Evolutionary conservation across 140 eudicot species (phyloP), one percentile per base, ranked within the genome.

Genomic region (Senecio squalidus): DNA sequence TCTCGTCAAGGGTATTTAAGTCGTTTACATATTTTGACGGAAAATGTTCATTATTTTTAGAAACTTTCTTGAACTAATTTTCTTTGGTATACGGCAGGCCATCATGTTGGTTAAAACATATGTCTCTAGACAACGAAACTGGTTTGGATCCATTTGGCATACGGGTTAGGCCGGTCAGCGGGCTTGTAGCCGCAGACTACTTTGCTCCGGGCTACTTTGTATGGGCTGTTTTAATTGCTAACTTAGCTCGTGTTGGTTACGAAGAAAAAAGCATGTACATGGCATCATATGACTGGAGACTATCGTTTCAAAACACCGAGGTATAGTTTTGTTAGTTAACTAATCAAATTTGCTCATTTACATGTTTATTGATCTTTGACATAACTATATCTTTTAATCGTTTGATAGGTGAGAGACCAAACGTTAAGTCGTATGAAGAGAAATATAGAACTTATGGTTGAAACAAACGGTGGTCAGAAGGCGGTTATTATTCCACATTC

Each of bases 281-380:
- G 98, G 98, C 98, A 61, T 61, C 96, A 55, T 92, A 92, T 65
- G 98, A 91, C 67, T 91, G 98, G 96, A 80, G 98, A 56, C 77
- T 91, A 31, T 78, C 98, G 8, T 91, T 86, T 74, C 98, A 91
- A 40, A 91, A 87, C 79, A 91, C 98, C 0, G 96, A 92, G 91
- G 98, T 92, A 77, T 7, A 17, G 0, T 64, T 50, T 62, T 24
- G 9, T 36, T 22, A 31, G 10, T 22, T 64, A 24, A 25, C 15
- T 6, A 21, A 13, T 48, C 48, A 47, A 45, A 17, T 33, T 33
- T 33, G 10, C 39, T 33, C 2, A 13, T 33, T 33, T 33, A 33
- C 39, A 60, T 26, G 55, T 43, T 44, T 61, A 17, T 29, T 17
- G 4, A 11, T 21, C 18, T 7, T 43, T 43, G 11, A 46, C 1